Conservation (phyloP, 2,329 filamentous ascomycete genomes). For the Xylaria sp. region DNA sequence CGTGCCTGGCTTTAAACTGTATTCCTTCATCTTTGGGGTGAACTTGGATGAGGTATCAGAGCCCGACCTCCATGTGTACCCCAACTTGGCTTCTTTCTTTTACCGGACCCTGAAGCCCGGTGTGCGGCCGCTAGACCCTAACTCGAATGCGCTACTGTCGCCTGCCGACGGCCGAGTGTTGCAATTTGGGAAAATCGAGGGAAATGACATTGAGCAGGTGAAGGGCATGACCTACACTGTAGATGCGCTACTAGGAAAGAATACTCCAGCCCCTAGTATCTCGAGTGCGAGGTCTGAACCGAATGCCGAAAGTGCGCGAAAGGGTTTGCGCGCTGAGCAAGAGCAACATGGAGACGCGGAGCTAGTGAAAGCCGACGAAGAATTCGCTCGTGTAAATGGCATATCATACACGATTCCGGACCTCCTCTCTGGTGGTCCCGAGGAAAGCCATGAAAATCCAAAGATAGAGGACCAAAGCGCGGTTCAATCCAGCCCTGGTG, state of each 20-base stretch:
- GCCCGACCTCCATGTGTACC: slow-evolving; percentile 86
- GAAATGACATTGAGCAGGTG: slow-evolving; percentile 96
- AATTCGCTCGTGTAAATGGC: slow-evolving; percentile 93
- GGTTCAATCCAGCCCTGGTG: slow-evolving; percentile 68
- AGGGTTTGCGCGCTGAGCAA: slow-evolving; percentile 45
- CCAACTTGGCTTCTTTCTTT: slow-evolving; percentile 96
- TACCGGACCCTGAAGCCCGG: slow-evolving; percentile 94
- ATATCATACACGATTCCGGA: slow-evolving; percentile 94
- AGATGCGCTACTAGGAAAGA: slow-evolving; percentile 86
- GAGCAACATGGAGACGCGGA: slow-evolving; percentile 65
- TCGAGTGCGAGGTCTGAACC: slow-evolving; percentile 52
- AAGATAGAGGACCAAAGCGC: slow-evolving; percentile 78
- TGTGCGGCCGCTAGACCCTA: slow-evolving; percentile 82
- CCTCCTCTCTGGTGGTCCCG: slow-evolving; percentile 78
- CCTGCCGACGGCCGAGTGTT: slow-evolving; percentile 92
- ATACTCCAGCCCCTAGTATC: slow-evolving; percentile 67
- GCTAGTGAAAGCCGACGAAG: slow-evolving; percentile 81
- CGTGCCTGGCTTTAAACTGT: slow-evolving; percentile 90
- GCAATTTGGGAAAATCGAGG: slow-evolving; percentile 90
- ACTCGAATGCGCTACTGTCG: slow-evolving; percentile 82
- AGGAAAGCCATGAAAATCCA: slow-evolving; percentile 57
- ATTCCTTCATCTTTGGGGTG: slow-evolving; percentile 91
- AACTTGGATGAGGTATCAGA: slow-evolving; percentile 89
- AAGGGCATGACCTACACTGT: slow-evolving; percentile 99
- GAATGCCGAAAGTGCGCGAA: slow-evolving; percentile 40